A percentile compares a stretch with the other conserved stretches of the same genome.
phyloP scores from a whole-genome alignment of 768 basidiomycete genomes.

The Cyathus striatus region DNA sequence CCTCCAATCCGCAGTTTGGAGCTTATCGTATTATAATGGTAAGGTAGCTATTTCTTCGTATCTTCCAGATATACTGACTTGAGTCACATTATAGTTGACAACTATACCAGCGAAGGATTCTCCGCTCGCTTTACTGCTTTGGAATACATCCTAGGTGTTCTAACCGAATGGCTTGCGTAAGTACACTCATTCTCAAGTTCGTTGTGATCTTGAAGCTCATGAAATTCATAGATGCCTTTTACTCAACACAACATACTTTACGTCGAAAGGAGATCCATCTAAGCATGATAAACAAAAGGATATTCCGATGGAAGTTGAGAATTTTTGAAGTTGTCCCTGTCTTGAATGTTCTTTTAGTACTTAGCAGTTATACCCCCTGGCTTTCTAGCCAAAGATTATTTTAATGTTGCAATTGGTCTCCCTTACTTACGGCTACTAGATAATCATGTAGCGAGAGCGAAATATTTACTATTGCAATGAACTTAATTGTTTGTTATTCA shows the following conservation, averaged over 20 bases:
- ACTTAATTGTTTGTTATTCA: no score
- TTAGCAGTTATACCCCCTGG: no score
- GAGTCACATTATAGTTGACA: slow-evolving; percentile 6
- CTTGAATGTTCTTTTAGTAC: no score
- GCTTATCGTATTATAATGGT: slow-evolving; percentile 16
- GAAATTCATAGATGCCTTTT: slow-evolving; percentile 8
- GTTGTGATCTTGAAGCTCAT: not conserved
- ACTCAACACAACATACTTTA: slow-evolving; percentile 14
- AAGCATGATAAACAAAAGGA: no score
- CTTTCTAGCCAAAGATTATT: no score
- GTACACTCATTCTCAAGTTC: slow-evolving; percentile 1
- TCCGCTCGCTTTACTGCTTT: slow-evolving; percentile 9
- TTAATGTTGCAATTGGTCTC: no score
- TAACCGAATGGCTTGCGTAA: slow-evolving; percentile 13
- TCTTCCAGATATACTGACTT: not conserved
- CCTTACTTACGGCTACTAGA: no score
- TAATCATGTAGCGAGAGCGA: no score
- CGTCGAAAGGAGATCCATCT: slow-evolving; percentile 9
- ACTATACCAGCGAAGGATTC: slow-evolving; percentile 11
- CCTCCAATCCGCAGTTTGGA: slow-evolving; percentile 11
- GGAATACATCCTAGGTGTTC: slow-evolving; percentile 14
- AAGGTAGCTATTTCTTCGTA: not conserved
- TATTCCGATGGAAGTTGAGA: no score
- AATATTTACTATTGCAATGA: no score
- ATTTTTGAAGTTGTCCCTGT: no score